Percentiles rank a stretch among this genome's conserved stretches.
These are phyloP conservation scores for Chlorella ohadii DNA, from an alignment of 139 green algal genomes.

Conservation along the genomic window DNA sequence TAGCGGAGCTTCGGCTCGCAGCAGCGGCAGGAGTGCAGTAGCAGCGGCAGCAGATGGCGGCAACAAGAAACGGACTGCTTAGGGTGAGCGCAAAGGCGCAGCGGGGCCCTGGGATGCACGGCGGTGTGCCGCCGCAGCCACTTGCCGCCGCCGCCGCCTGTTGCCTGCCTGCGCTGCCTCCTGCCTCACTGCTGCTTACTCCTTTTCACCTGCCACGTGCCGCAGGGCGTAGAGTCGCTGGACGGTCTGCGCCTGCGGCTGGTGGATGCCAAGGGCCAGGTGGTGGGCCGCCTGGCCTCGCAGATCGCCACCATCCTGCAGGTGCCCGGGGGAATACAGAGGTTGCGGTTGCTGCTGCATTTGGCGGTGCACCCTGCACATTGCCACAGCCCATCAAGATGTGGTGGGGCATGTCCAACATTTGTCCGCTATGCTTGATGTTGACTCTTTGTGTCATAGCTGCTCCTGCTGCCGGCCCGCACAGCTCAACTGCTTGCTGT, in stretches of 20 bases:
- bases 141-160: not conserved
- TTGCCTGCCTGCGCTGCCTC: not conserved
- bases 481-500: not conserved
- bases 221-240: slow-evolving; percentile 62
- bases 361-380: too few relatives aligned
- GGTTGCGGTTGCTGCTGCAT: too few relatives aligned
- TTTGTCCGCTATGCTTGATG: not conserved
- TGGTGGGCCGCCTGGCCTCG: slow-evolving; percentile 83
- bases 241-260: slow-evolving; percentile 74
- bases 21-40: not conserved
- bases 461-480: not conserved
- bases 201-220: too few relatives aligned
- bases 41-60: not conserved
- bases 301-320: slow-evolving; percentile 71
- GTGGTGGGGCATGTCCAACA: too few relatives aligned
- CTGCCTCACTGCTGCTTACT: not conserved
- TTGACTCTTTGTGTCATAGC: too few relatives aligned
- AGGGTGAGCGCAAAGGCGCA: not conserved
- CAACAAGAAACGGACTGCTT: not conserved
- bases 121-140: not conserved
- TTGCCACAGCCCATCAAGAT: too few relatives aligned
- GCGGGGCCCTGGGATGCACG: too few relatives aligned
- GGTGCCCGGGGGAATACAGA: too few relatives aligned
- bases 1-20: too few relatives aligned
- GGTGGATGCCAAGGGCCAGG: slow-evolving; percentile 86